A percentile compares a stretch with the other conserved stretches of the same genome.
phyloP scores from a whole-genome alignment of 2,329 filamentous ascomycete species.

The Zasmidium cellare region DNA sequence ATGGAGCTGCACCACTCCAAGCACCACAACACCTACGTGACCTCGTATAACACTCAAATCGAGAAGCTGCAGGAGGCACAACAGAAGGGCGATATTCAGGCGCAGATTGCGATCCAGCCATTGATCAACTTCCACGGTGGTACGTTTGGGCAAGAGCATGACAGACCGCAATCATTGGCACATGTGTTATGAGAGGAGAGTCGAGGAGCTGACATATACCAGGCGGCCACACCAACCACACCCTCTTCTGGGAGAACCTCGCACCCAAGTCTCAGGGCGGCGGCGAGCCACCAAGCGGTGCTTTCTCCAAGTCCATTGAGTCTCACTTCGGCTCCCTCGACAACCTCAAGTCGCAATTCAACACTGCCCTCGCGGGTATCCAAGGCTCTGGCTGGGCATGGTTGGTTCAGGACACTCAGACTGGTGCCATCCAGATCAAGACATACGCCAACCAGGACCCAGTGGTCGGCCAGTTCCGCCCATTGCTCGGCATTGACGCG shows the following conservation, averaged over 20 bases:
- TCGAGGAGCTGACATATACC: neutral
- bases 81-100: conserved; percentile 53
- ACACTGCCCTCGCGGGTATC: conserved; percentile 63
- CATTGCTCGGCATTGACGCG: conserved; percentile 85
- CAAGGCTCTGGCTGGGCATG: conserved; percentile 75
- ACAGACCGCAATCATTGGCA: neutral
- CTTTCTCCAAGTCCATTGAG: conserved; percentile 59
- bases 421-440: conserved; percentile 67
- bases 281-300: conserved; percentile 62
- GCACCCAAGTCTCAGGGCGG: conserved; percentile 67
- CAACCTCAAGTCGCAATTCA: conserved; percentile 63
- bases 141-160: conserved; percentile 20
- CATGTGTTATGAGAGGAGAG: neutral
- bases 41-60: conserved; percentile 77
- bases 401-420: conserved; percentile 69
- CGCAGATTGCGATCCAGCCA: conserved; percentile 57
- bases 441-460: conserved; percentile 88
- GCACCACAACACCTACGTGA: conserved; percentile 94
- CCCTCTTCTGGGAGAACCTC: conserved; percentile 70
- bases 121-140: conserved; percentile 67
- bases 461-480: conserved; percentile 77
- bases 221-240: conserved; percentile 67
- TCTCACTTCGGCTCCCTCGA: conserved; percentile 60
- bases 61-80: conserved; percentile 67
- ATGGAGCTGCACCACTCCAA: conserved; percentile 96